phyloP scores from a whole-genome alignment of 2,329 filamentous ascomycete genomes.

The Aureobasidium sp. region DNA sequence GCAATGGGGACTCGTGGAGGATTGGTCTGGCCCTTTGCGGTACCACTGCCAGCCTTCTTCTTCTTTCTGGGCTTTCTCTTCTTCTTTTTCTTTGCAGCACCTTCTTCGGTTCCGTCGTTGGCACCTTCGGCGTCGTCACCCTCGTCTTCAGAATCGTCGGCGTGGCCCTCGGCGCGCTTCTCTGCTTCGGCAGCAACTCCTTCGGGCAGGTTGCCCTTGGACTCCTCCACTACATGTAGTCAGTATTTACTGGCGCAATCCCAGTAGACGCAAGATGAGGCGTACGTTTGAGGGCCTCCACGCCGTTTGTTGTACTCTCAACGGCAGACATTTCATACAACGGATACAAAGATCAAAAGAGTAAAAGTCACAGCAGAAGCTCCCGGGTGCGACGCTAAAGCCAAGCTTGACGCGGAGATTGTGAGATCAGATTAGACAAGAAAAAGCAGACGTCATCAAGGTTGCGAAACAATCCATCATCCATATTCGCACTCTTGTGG shows the following conservation, averaged over 20 bases:
- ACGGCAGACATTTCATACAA: conserved; percentile 6
- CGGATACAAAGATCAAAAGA: background rate
- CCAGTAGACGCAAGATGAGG: no score
- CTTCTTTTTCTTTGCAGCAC: conserved; percentile 40
- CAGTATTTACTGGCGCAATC: background rate
- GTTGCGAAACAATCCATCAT: background rate
- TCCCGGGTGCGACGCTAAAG: background rate
- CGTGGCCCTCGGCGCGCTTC: conserved; percentile 25
- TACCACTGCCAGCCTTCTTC: conserved; percentile 29
- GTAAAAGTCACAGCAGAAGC: background rate
- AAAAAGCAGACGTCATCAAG: background rate
- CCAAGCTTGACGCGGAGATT: background rate
- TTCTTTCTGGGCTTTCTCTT: conserved; percentile 39
- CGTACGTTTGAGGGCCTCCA: conserved; percentile 13
- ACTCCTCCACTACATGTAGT: conserved; percentile 13
- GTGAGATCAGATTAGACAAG: conserved; percentile 8
- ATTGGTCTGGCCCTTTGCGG: conserved; percentile 34
- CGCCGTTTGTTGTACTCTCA: background rate
- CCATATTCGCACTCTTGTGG: background rate
- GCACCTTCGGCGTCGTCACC: conserved; percentile 33
- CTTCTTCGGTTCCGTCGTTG: conserved; percentile 26
- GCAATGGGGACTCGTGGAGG: conserved; percentile 42
- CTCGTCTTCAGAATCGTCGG: conserved; percentile 32
- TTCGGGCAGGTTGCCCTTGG: conserved; percentile 16
- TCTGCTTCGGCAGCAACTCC: conserved; percentile 15